Conservation (phyloP, 169 alveolate genomes). For the Eimeria brunetti region DNA sequence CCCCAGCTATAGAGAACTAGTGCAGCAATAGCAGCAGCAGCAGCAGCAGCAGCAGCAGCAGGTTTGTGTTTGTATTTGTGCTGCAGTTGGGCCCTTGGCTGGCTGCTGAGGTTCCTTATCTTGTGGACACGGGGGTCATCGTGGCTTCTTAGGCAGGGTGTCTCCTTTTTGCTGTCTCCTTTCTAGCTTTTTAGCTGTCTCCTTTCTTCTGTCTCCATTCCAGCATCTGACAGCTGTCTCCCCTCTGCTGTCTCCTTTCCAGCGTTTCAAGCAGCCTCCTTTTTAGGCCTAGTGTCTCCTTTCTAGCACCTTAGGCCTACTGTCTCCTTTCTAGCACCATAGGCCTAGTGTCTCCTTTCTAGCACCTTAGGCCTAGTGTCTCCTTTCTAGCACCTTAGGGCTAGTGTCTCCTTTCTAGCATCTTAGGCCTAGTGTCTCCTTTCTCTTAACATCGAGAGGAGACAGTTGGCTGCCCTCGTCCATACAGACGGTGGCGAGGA, state of each 20-base stretch:
- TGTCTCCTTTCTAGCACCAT: neutral
- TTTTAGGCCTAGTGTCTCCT: neutral
- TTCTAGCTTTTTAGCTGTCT: neutral
- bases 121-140: slow-evolving; percentile 86
- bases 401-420: neutral
- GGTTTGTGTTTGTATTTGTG: slow-evolving; percentile 46
- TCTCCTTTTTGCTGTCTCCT: neutral
- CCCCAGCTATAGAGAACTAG: neutral
- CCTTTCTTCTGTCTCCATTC: no score
- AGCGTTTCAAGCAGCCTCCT: neutral
- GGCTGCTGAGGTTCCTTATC: slow-evolving; percentile 98
- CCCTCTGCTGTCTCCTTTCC: neutral
- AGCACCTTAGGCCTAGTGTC: neutral
- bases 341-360: neutral
- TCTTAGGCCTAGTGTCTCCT: neutral
- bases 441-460: neutral
- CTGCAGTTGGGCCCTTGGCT: slow-evolving; percentile 98
- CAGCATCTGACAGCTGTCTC: no score
- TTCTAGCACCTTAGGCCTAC: neutral
- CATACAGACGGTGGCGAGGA: neutral
- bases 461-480: neutral
- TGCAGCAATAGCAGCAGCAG: neutral
- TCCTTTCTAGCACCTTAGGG: neutral
- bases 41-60: neutral
- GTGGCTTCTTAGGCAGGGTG: slow-evolving; percentile 13